These are phyloP conservation scores for Lipomyces sp. DNA, from an alignment of 805 yeast species.

Conservation along the genomic window DNA sequence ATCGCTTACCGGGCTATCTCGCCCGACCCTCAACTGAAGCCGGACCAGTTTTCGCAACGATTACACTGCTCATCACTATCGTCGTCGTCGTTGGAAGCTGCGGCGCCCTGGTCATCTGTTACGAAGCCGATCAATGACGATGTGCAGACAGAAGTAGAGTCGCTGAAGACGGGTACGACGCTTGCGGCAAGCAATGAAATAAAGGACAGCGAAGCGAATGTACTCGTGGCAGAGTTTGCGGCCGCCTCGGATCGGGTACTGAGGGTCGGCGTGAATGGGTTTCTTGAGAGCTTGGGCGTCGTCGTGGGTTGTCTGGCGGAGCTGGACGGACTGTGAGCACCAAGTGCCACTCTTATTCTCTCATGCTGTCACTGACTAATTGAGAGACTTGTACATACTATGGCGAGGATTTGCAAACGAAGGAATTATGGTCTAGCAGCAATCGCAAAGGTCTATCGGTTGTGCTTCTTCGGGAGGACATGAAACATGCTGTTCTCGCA, in stretches of 20 bases:
- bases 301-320: constrained; percentile 77
- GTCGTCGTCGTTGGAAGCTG: too few relatives aligned
- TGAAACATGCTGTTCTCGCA: too few relatives aligned
- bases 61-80: constrained; percentile 37
- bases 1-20: constrained; percentile 59
- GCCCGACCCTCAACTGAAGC: constrained; percentile 81
- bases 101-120: too few relatives aligned
- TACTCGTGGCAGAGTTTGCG: constrained; percentile 48
- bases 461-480: too few relatives aligned
- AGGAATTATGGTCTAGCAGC: too few relatives aligned
- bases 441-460: too few relatives aligned
- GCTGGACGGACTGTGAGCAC: constrained; percentile 50
- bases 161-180: too few relatives aligned
- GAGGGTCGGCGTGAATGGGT: constrained; percentile 79
- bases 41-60: constrained; percentile 55
- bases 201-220: constrained; percentile 33
- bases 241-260: constrained; percentile 71
- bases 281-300: constrained; percentile 72
- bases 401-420: too few relatives aligned
- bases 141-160: too few relatives aligned
- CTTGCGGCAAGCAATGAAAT: background rate
- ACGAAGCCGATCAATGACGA: too few relatives aligned
- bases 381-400: too few relatives aligned
- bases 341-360: background rate
- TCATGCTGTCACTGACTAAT: too few relatives aligned